Evolutionary conservation across 2,329 filamentous ascomycete species (phyloP).

Genomic region (Coniochaeta prunicola): DNA sequence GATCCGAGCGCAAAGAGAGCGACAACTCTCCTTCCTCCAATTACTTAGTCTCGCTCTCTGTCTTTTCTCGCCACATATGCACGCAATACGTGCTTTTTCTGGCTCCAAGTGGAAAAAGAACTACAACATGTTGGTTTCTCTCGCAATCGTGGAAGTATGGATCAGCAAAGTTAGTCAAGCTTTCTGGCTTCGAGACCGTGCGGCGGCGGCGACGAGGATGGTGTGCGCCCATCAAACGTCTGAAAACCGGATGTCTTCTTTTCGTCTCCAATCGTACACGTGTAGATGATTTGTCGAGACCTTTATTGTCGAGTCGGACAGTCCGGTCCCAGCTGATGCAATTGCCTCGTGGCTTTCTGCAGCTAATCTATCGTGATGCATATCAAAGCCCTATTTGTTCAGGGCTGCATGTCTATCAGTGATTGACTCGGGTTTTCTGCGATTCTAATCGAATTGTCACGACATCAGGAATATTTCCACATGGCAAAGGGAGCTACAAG

Average conservation of each 20-base stretch:
- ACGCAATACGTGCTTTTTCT: not conserved
- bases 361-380: not conserved
- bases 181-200: not conserved
- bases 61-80: not conserved
- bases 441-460: not conserved
- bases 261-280: not conserved
- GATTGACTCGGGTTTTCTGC: not conserved
- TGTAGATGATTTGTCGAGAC: not conserved
- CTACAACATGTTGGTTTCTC: not conserved
- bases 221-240: not conserved
- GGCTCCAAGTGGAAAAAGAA: not conserved
- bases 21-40: not conserved
- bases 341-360: not conserved
- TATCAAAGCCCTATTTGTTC: not conserved
- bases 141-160: too few species aligned
- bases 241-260: not conserved
- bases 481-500: not conserved
- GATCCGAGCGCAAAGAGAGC: conserved; percentile 2
- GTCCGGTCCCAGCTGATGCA: not conserved
- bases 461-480: not conserved
- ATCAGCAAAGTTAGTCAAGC: too few species aligned
- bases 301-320: not conserved
- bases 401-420: not conserved
- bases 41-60: not conserved
- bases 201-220: not conserved